These are phyloP conservation scores for Gentiana macrophylla DNA, from an alignment of 257 asterid species.

Conservation along the genomic window DNA sequence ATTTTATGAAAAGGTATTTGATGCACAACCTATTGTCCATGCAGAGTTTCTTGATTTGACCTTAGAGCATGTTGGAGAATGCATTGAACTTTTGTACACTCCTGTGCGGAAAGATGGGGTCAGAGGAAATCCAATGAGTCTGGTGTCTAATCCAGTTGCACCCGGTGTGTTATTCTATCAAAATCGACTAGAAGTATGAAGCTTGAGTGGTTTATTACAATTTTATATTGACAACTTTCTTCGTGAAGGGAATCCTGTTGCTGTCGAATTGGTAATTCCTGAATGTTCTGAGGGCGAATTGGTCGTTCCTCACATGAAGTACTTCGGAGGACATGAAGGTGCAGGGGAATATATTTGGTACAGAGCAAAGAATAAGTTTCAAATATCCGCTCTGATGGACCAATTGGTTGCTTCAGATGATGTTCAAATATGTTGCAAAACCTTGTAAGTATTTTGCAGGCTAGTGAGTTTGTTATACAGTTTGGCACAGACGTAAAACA, in stretches of 20 bases:
- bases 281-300: conserved; percentile 75
- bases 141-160: conserved; percentile 54
- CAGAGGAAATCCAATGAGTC: conserved; percentile 46
- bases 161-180: conserved; percentile 43
- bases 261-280: conserved; percentile 61
- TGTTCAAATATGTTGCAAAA: conserved; percentile 37
- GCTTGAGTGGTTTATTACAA: no score
- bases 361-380: conserved; percentile 57
- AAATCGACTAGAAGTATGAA: no score
- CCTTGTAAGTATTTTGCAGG: conserved; percentile 43
- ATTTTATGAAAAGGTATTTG: conserved; percentile 10
- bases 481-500: conserved; percentile 1
- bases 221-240: conserved; percentile 4
- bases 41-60: conserved; percentile 75
- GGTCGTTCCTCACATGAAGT: conserved; percentile 58
- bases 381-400: conserved; percentile 49
- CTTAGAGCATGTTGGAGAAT: conserved; percentile 56
- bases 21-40: conserved; percentile 8
- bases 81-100: conserved; percentile 63
- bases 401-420: conserved; percentile 33
- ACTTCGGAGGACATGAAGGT: conserved; percentile 92
- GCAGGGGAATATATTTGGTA: conserved; percentile 76
- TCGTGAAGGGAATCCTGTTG: conserved; percentile 67
- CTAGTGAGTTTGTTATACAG: background rate
- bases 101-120: conserved; percentile 86